Percentiles rank a stretch among this genome's conserved stretches.
These are phyloP conservation scores for Staphylotrichum longicolle DNA, from an alignment of 495 filamentous ascomycete genomes.

Conservation along the genomic window DNA sequence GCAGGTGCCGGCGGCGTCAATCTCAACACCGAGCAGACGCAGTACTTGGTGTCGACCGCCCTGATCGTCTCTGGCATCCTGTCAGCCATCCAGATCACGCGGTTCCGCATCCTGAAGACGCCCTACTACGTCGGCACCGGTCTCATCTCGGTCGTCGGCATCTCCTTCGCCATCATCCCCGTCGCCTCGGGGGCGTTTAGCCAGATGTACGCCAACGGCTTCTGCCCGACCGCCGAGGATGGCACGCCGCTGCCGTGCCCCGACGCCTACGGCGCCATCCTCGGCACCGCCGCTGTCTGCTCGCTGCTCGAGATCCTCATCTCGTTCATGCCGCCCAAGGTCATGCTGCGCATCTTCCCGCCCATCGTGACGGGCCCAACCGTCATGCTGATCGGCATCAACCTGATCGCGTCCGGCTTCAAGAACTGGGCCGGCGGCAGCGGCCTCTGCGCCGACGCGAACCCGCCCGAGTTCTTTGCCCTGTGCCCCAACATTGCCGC, in stretches of 20 bases:
- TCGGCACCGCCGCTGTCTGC: constrained; percentile 71
- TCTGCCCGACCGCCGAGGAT: constrained; percentile 61
- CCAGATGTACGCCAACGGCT: constrained; percentile 85
- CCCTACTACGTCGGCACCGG: constrained; percentile 87
- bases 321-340: constrained; percentile 66
- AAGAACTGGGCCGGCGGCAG: constrained; percentile 81
- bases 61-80: constrained; percentile 82
- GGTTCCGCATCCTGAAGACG: constrained; percentile 77
- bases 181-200: constrained; percentile 71
- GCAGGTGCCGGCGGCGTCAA: constrained; percentile 63
- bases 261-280: constrained; percentile 77
- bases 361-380: constrained; percentile 86
- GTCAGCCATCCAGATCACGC: constrained; percentile 75
- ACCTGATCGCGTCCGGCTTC: constrained; percentile 73
- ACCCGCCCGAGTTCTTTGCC: constrained; percentile 53
- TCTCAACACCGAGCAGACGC: constrained; percentile 55
- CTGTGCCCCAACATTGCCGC: constrained; percentile 70
- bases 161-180: constrained; percentile 84
- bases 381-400: constrained; percentile 66
- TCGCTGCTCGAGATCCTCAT: constrained; percentile 72
- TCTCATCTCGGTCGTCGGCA: constrained; percentile 85
- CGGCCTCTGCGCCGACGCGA: constrained; percentile 57
- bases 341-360: constrained; percentile 78
- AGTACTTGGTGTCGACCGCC: constrained; percentile 87
- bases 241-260: constrained; percentile 76